phyloP scores from a whole-genome alignment of 176 grass and related monocot genomes.

The Tuctoria greenei region DNA sequence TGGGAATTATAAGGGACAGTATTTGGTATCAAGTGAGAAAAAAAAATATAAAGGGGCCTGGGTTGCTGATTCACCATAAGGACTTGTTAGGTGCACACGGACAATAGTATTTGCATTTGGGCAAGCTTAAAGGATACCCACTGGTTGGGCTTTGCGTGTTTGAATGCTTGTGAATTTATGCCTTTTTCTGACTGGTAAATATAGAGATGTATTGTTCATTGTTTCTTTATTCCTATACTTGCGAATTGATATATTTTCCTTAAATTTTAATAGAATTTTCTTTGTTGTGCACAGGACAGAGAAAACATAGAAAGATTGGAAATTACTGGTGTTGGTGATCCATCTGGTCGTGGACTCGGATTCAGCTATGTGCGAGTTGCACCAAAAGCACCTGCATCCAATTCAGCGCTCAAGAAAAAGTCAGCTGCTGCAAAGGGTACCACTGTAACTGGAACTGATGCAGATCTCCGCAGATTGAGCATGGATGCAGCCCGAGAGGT shows the following conservation, averaged over 20 bases:
- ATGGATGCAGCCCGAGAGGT: slow-evolving; percentile 99
- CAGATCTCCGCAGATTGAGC: slow-evolving; percentile 96
- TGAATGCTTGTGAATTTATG: slow-evolving; percentile 11
- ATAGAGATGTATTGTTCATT: background rate
- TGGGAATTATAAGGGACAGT: background rate
- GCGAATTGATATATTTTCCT: background rate
- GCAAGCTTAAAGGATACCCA: background rate
- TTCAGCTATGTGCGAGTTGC: slow-evolving; percentile 92
- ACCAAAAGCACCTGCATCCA: slow-evolving; percentile 77
- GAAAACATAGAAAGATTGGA: slow-evolving; percentile 94
- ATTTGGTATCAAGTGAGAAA: background rate
- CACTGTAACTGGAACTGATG: slow-evolving; percentile 97
- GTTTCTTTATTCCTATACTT: background rate
- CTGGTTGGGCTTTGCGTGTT: no score
- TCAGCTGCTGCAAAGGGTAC: slow-evolving; percentile 73
- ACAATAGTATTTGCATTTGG: background rate
- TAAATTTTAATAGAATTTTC: slow-evolving; percentile 10
- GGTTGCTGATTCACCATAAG: background rate
- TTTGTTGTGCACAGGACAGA: slow-evolving; percentile 54
- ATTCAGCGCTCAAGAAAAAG: slow-evolving; percentile 75
- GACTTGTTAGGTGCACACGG: background rate
- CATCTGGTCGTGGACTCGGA: slow-evolving; percentile 89
- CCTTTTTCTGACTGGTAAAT: background rate
- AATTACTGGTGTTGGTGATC: slow-evolving; percentile 91
- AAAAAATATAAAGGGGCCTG: background rate